Evolutionary conservation across 1,139 yeast species (phyloP).

Genomic region (Yamadazyma siamensis): DNA sequence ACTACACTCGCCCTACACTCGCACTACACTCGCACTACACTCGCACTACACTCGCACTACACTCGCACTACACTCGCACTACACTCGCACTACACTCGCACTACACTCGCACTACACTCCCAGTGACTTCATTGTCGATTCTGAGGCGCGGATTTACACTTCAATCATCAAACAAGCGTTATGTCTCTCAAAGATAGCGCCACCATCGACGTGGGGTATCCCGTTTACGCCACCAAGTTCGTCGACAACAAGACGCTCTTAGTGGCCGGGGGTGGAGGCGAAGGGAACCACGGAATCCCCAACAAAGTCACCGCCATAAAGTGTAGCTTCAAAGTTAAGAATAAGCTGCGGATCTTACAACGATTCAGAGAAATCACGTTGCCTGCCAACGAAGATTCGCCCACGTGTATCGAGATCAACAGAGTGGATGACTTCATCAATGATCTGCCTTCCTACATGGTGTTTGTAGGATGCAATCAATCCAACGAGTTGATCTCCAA

Average conservation of each 20-base stretch:
- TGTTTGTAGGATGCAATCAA: conserved; percentile 76
- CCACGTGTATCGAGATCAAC: conserved; percentile 59
- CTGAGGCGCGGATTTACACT: too few species aligned
- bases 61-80: too few species aligned
- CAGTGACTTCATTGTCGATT: too few species aligned
- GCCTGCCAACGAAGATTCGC: conserved; percentile 67
- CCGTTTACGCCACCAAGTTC: conserved; percentile 77
- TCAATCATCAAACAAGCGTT: too few species aligned
- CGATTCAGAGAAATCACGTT: conserved; percentile 61
- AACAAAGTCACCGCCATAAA: conserved; percentile 76
- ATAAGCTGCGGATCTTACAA: conserved; percentile 51
- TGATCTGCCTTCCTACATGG: conserved; percentile 30
- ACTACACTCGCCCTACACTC: too few species aligned
- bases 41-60: too few species aligned
- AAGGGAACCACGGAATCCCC: conserved; percentile 82
- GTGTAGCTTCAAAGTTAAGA: conserved; percentile 51
- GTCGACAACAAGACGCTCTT: conserved; percentile 58
- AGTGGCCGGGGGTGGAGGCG: conserved; percentile 95
- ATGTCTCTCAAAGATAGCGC: conserved; percentile 38
- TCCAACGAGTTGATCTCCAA: conserved; percentile 50
- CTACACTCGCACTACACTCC: too few species aligned
- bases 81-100: too few species aligned
- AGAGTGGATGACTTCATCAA: conserved; percentile 13
- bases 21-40: too few species aligned
- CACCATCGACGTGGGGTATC: conserved; percentile 64